Percentiles rank a stretch among this genome's conserved stretches.
phyloP scores from a whole-genome alignment of 169 alveolate genomes.

The Theileria parva region DNA sequence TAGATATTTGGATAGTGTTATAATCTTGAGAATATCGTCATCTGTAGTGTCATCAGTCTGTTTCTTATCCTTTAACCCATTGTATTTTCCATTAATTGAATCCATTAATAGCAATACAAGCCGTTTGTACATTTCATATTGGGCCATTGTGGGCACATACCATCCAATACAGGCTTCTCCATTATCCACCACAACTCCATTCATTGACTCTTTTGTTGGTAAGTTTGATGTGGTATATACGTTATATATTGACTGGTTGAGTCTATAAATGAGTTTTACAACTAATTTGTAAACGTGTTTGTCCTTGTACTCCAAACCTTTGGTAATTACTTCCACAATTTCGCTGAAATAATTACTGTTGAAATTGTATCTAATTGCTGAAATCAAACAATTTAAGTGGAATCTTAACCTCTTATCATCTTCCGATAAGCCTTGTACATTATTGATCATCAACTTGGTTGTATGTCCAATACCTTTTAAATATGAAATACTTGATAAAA shows the following conservation, averaged over 20 bases:
- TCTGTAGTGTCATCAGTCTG: not conserved
- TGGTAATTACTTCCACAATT: not conserved
- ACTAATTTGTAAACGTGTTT: conserved; percentile 39
- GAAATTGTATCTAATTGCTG: conserved; percentile 32
- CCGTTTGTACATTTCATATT: not conserved
- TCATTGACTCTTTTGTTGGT: not conserved
- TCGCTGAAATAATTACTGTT: conserved; percentile 15
- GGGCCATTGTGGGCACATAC: not conserved
- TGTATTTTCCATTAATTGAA: not conserved
- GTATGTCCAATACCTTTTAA: conserved; percentile 14
- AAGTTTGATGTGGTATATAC: conserved; percentile 22
- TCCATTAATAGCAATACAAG: not conserved
- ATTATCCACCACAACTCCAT: not conserved
- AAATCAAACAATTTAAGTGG: conserved; percentile 34
- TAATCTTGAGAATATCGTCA: conserved; percentile 22
- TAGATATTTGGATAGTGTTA: conserved; percentile 8
- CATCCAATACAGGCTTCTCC: not conserved
- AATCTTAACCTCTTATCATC: conserved; percentile 37
- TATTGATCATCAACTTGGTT: conserved; percentile 1
- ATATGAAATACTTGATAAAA: conserved; percentile 30
- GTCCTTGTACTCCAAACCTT: conserved; percentile 39
- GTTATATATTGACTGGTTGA: conserved; percentile 19
- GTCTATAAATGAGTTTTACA: conserved; percentile 43
- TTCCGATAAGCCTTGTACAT: not conserved
- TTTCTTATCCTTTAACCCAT: not conserved